Evolutionary conservation across 192 early-diverging fungal species (phyloP).

Genomic region (Gryganskiella cystojenkinii): DNA sequence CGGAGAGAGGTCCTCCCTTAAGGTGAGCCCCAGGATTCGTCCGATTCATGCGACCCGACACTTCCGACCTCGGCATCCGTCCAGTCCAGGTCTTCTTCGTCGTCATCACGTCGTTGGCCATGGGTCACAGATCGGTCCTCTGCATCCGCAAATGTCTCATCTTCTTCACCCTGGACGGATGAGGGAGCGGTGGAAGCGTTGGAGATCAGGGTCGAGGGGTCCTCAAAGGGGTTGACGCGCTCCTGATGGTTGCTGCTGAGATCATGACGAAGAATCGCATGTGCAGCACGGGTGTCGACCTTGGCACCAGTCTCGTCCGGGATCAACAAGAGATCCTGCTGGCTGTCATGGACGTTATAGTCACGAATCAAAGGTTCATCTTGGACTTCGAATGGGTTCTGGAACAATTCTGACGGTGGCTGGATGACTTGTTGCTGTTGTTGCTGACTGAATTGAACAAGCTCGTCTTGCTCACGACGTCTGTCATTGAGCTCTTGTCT

Average conservation of each 20-base stretch:
- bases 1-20: too few species aligned
- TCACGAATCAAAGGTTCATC: conserved; percentile 21
- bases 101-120: conserved; percentile 11
- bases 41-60: conserved; percentile 39
- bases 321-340: background rate
- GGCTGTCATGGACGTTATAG: background rate
- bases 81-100: conserved; percentile 34
- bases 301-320: background rate
- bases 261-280: conserved; percentile 39
- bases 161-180: conserved; percentile 7
- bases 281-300: conserved; percentile 19
- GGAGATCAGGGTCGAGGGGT: conserved; percentile 17
- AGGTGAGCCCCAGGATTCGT: conserved; percentile 41
- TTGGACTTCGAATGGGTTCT: conserved; percentile 32
- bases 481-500: conserved; percentile 12
- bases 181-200: conserved; percentile 15
- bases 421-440: conserved; percentile 5
- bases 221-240: conserved; percentile 40
- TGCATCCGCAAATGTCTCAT: conserved; percentile 19
- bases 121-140: conserved; percentile 39
- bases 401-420: conserved; percentile 13
- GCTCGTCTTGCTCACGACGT: conserved; percentile 9
- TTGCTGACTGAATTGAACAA: background rate
- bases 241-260: conserved; percentile 38
- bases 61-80: conserved; percentile 48